These are phyloP conservation scores for Hyaloscypha finlandica DNA, from an alignment of 495 filamentous ascomycete species.

Conservation along the genomic window DNA sequence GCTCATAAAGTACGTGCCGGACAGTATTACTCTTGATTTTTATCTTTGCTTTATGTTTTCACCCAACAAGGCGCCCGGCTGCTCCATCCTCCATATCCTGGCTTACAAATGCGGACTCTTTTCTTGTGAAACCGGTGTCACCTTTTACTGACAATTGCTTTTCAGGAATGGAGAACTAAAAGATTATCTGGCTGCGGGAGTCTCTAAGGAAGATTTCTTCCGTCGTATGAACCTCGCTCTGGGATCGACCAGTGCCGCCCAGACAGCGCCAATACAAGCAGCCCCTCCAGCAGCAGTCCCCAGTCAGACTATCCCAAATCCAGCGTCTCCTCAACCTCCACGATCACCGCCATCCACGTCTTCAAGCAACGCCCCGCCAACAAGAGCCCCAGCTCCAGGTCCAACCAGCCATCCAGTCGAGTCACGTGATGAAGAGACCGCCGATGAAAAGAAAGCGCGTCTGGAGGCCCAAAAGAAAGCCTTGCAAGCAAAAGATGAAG, in stretches of 20 bases:
- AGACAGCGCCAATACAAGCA: background rate
- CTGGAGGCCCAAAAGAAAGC: constrained; percentile 25
- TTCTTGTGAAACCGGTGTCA: background rate
- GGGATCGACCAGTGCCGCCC: constrained; percentile 6
- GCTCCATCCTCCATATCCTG: background rate
- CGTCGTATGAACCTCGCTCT: constrained; percentile 48
- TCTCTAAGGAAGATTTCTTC: constrained; percentile 59
- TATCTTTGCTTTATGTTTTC: background rate
- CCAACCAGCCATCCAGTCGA: background rate
- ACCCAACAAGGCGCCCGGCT: background rate
- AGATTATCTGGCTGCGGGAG: constrained; percentile 64
- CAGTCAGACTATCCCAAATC: background rate
- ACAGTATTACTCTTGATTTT: background rate
- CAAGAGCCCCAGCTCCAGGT: background rate
- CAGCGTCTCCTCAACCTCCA: background rate
- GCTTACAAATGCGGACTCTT: background rate
- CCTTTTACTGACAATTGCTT: constrained; percentile 4
- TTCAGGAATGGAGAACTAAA: constrained; percentile 60
- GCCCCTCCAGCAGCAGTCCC: background rate
- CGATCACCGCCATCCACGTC: background rate
- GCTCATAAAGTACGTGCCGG: constrained; percentile 52
- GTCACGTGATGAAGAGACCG: constrained; percentile 9
- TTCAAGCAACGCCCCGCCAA: background rate
- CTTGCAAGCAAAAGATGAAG: constrained; percentile 24
- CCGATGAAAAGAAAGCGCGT: constrained; percentile 17